Conservation (phyloP, 164 flowering plant genomes). For the Tetracentron sinense region DNA sequence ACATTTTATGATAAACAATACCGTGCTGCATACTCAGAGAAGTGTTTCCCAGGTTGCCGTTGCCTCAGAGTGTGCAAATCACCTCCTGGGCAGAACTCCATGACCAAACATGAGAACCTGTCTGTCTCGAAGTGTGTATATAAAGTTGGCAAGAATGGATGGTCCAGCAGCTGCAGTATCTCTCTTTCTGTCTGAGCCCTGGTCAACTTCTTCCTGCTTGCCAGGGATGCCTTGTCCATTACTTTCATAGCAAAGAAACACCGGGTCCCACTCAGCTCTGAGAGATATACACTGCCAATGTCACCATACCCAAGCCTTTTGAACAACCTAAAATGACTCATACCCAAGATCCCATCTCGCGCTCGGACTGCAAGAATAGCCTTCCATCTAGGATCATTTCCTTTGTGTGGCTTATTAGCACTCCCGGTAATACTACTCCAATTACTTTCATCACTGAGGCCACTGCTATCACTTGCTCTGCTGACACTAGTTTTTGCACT, state of each 20-base stretch:
- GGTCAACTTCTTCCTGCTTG: slow-evolving; percentile 62
- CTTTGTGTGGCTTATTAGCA: slow-evolving; percentile 76
- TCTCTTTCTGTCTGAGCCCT: slow-evolving; percentile 80
- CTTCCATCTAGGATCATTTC: slow-evolving; percentile 82
- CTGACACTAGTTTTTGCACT: slow-evolving; percentile 68
- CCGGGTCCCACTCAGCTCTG: slow-evolving; percentile 65
- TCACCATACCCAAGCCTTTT: slow-evolving; percentile 73
- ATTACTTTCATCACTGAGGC: slow-evolving; percentile 74
- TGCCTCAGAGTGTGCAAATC: slow-evolving; percentile 75
- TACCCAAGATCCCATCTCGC: slow-evolving; percentile 65
- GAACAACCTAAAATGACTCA: slow-evolving; percentile 71
- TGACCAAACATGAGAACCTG: slow-evolving; percentile 71
- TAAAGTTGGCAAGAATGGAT: slow-evolving; percentile 70
- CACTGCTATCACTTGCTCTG: slow-evolving; percentile 76
- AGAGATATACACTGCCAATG: slow-evolving; percentile 75
- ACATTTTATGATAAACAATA: slow-evolving; percentile 17
- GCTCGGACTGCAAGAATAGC: slow-evolving; percentile 65
- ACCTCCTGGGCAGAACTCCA: slow-evolving; percentile 83
- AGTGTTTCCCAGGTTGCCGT: slow-evolving; percentile 72
- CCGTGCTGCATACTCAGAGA: slow-evolving; percentile 78
- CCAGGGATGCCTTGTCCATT: slow-evolving; percentile 79
- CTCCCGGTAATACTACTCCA: slow-evolving; percentile 71
- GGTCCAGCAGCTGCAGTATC: slow-evolving; percentile 68
- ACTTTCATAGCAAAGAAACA: slow-evolving; percentile 79
- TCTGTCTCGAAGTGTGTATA: slow-evolving; percentile 79